Percentiles rank a stretch among this genome's conserved stretches.
Evolutionary conservation across 306 rosid genomes (phyloP).

Genomic region (Luffa aegyptiaca): DNA sequence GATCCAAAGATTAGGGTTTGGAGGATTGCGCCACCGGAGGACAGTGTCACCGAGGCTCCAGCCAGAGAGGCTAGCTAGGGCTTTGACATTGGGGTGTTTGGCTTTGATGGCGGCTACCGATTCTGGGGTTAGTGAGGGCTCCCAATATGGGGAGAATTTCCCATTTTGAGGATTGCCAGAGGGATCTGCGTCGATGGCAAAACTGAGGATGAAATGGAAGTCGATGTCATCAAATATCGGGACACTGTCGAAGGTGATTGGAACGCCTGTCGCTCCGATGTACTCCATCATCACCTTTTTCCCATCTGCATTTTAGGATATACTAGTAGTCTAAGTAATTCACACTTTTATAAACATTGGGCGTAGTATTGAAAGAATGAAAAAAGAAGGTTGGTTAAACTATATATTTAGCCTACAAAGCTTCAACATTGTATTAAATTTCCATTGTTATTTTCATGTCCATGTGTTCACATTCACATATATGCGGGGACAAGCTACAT

Average conservation of each 20-base stretch:
- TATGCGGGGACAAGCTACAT: no score
- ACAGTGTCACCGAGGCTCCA: conserved; percentile 31
- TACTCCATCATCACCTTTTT: conserved; percentile 56
- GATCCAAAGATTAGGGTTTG: conserved; percentile 30
- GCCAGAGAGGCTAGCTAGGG: conserved; percentile 43
- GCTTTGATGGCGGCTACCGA: conserved; percentile 31
- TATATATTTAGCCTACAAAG: no score
- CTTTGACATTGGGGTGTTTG: conserved; percentile 27
- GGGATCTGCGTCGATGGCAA: conserved; percentile 37
- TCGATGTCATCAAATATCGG: conserved; percentile 29
- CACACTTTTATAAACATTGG: no score
- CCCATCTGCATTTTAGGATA: conserved; percentile 20
- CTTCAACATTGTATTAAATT: no score
- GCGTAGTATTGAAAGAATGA: no score
- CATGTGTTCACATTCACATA: no score
- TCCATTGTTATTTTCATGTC: no score
- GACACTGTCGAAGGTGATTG: conserved; percentile 14
- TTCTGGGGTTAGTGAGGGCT: conserved; percentile 21
- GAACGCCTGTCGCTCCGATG: conserved; percentile 46
- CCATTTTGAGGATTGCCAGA: conserved; percentile 34
- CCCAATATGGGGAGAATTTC: conserved; percentile 36
- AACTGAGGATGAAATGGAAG: conserved; percentile 41
- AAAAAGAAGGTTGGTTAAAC: no score
- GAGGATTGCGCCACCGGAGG: conserved; percentile 38
- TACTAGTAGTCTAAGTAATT: no score